Evolutionary conservation across 495 filamentous ascomycete genomes (phyloP).

Genomic region (Penicillium paradoxum): DNA sequence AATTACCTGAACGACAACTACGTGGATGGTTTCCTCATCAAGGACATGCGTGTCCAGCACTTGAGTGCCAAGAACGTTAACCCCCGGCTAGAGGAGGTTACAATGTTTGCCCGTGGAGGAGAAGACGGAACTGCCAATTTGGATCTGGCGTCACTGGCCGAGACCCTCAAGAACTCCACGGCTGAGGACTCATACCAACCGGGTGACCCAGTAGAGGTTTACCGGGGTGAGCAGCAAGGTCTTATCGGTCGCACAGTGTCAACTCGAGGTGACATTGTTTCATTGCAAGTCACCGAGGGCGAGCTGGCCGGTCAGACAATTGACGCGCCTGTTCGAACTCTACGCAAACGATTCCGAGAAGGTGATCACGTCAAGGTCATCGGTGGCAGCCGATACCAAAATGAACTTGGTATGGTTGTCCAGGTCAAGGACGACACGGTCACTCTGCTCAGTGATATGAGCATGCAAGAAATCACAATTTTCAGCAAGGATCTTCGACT

Average conservation of each 20-base stretch:
- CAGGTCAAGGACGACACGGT: slow-evolving; percentile 86
- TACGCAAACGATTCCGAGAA: slow-evolving; percentile 87
- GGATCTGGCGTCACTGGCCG: slow-evolving; percentile 82
- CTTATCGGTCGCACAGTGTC: slow-evolving; percentile 78
- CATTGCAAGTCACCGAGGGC: slow-evolving; percentile 79
- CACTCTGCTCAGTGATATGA: slow-evolving; percentile 85
- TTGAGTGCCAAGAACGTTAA: slow-evolving; percentile 83
- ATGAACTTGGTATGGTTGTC: slow-evolving; percentile 96
- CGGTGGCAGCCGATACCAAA: slow-evolving; percentile 84
- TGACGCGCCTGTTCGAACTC: slow-evolving; percentile 85
- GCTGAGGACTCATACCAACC: slow-evolving; percentile 77
- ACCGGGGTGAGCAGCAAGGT: slow-evolving; percentile 91
- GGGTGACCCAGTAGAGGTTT: slow-evolving; percentile 92
- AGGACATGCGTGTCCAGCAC: slow-evolving; percentile 85
- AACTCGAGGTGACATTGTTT: slow-evolving; percentile 89
- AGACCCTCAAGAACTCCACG: slow-evolving; percentile 74
- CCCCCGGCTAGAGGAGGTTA: slow-evolving; percentile 91
- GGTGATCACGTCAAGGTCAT: slow-evolving; percentile 99
- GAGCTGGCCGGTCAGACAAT: slow-evolving; percentile 76
- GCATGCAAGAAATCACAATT: slow-evolving; percentile 88
- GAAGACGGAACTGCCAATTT: slow-evolving; percentile 92
- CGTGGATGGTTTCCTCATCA: slow-evolving; percentile 86
- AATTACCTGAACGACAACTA: slow-evolving; percentile 82
- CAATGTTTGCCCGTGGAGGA: slow-evolving; percentile 77
- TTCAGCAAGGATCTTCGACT: slow-evolving; percentile 96